Conservation (phyloP, 345 rosid species). For the Noccaea caerulescens region DNA sequence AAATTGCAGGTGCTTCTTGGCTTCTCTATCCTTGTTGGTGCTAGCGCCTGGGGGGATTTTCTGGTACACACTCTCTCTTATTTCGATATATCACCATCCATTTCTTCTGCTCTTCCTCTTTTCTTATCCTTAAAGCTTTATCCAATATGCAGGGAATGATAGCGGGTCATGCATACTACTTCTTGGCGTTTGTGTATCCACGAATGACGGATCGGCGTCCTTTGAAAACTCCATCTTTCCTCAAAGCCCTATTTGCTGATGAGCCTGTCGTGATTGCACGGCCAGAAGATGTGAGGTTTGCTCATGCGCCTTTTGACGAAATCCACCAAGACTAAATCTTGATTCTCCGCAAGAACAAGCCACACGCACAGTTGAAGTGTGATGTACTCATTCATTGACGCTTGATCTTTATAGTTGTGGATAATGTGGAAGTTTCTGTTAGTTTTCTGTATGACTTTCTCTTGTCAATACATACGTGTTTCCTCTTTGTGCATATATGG, state of each 20-base stretch:
- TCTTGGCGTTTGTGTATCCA: constrained; percentile 92
- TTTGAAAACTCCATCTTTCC: constrained; percentile 75
- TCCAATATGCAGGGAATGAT: constrained; percentile 81
- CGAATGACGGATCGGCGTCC: constrained; percentile 82
- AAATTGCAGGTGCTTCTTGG: constrained; percentile 81
- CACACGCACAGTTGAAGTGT: constrained; percentile 6
- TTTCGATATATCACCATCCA: background rate
- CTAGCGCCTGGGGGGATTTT: constrained; percentile 96
- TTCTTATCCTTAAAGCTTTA: background rate
- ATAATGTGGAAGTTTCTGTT: constrained; percentile 20
- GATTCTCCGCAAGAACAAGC: background rate
- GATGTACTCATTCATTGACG: background rate
- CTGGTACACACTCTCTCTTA: constrained; percentile 55
- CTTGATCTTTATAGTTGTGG: constrained; percentile 21
- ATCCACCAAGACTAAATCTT: constrained; percentile 61
- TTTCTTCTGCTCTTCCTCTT: background rate
- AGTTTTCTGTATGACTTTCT: constrained; percentile 7
- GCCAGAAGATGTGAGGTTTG: constrained; percentile 80
- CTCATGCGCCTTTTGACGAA: constrained; percentile 71
- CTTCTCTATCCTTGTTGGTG: constrained; percentile 92
- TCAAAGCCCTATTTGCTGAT: constrained; percentile 82
- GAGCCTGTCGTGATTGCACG: constrained; percentile 78
- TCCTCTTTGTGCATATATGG: constrained; percentile 35
- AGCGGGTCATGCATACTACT: constrained; percentile 98
- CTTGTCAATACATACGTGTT: background rate